These are phyloP conservation scores for Entomortierella lignicola DNA, from an alignment of 192 early-diverging fungal species.

Conservation along the genomic window DNA sequence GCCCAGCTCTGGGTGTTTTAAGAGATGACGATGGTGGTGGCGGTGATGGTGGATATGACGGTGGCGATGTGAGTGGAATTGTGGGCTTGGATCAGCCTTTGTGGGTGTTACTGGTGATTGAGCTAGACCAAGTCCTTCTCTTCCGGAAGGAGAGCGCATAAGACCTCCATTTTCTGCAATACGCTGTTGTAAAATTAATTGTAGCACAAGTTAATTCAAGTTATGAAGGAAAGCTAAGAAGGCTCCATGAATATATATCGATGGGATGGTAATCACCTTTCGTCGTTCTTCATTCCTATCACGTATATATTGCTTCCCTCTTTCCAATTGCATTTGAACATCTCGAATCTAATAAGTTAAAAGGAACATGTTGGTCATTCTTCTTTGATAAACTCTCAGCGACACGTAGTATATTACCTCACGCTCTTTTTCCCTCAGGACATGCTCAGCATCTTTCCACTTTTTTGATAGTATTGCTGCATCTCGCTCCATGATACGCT, in stretches of 20 bases:
- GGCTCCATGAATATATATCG: not conserved
- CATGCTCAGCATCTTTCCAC: slow-evolving; percentile 21
- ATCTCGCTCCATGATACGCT: slow-evolving; percentile 24
- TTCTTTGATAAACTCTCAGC: not conserved
- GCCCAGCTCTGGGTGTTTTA: not conserved
- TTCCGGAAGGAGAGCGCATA: not conserved
- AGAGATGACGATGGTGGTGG: slow-evolving; percentile 36
- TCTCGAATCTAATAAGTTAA: slow-evolving; percentile 21
- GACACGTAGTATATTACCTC: slow-evolving; percentile 22
- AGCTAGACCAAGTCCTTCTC: slow-evolving; percentile 5
- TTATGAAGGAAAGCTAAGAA: not conserved
- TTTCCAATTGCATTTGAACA: slow-evolving; percentile 26
- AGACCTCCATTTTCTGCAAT: slow-evolving; percentile 7
- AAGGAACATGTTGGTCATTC: not conserved
- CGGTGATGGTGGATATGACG: slow-evolving; percentile 43
- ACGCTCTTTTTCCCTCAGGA: slow-evolving; percentile 29
- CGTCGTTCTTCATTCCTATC: slow-evolving; percentile 31
- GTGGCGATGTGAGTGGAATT: slow-evolving; percentile 33
- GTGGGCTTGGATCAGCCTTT: not conserved
- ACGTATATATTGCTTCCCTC: slow-evolving; percentile 25
- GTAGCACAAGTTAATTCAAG: too few species aligned
- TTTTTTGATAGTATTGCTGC: slow-evolving; percentile 24
- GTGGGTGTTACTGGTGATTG: not conserved
- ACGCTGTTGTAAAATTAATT: slow-evolving; percentile 7
- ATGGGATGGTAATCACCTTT: slow-evolving; percentile 12